Evolutionary conservation across 495 filamentous ascomycete species (phyloP).

Genomic region (Aspergillus asperescens): DNA sequence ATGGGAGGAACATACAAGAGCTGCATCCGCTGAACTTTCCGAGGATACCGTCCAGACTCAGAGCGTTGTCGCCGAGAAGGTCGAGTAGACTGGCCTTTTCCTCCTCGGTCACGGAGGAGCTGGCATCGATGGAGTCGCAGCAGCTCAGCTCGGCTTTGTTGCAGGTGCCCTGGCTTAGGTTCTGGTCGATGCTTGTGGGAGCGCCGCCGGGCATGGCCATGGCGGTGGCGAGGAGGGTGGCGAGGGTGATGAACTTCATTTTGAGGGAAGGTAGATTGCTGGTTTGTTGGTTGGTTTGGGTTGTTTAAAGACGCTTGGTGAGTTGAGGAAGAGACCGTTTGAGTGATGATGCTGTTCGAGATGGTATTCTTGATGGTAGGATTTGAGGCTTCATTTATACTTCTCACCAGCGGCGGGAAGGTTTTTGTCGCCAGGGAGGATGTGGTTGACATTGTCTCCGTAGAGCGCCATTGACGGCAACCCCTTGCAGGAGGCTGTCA

Average conservation of each 20-base stretch:
- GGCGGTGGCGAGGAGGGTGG: conserved; percentile 30
- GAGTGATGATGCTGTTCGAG: conserved; percentile 9
- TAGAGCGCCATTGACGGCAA: too few species aligned
- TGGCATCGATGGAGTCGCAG: conserved; percentile 25
- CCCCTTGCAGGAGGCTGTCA: too few species aligned
- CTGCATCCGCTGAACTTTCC: background rate
- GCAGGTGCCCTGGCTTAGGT: conserved; percentile 39
- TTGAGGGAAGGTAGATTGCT: conserved; percentile 19
- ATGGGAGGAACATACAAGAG: background rate
- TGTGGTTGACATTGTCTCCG: too few species aligned
- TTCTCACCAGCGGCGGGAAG: too few species aligned
- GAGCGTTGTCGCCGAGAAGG: background rate
- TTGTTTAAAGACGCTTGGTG: conserved; percentile 1
- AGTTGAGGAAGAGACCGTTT: conserved; percentile 9
- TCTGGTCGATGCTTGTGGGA: background rate
- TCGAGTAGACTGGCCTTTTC: conserved; percentile 16
- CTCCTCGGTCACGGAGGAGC: conserved; percentile 14
- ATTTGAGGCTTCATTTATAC: too few species aligned
- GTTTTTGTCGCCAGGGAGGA: too few species aligned
- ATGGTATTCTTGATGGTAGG: too few species aligned
- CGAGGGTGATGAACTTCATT: conserved; percentile 35
- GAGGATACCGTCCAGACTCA: background rate
- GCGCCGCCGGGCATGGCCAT: conserved; percentile 16
- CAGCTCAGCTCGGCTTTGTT: conserved; percentile 40
- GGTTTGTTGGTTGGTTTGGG: background rate